Base-by-base conservation (phyloP, 169 alveolate species). In the Blepharisma undulans region DNA sequence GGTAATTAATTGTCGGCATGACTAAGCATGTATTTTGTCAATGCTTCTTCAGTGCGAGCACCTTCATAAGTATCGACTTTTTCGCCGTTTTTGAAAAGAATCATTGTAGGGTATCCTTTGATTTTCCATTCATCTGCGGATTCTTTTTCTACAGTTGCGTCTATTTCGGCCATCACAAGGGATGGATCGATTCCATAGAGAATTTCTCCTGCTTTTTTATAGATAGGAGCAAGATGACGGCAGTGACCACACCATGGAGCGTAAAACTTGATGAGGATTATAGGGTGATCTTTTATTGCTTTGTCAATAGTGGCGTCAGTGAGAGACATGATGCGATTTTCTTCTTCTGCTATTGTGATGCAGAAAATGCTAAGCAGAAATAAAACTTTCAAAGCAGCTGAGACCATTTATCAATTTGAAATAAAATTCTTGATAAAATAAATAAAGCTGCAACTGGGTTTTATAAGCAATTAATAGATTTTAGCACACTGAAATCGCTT, bases 161-260 rank as follows among this genome's bases (percentile, higher is more conserved):
- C 99, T 32, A 98, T 95, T 89, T 98, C 97, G 30, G 99, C 99
- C 29, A 98, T 88, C 25, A 92, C 92, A 78, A 96, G 94, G n/a
- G 94, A 93, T 72, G 98, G 94, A 36, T 95, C 97, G 81, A 96
- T 95, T 71, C 94, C 97, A 21, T 91, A 71, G 14, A 97, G 95
- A 72, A 89, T 78, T 77, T 93, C 96, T 12, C 99, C 99, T 21
- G 99, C 99, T 91, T 97, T 97, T 91, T 96, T 97, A 89, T 97
- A 98, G 88, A 98, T 99, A 30, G 99, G 99, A 79, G 99, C 99
- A 76, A 98, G 94, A 59, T 95, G 91, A 95, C 98, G 98, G 94
- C 99, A 98, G 92, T 98, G 99, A 84, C 98, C 97, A 90, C 97
- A 94, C 99, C 99, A 98, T n/a, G 99, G 99, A 71, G 99, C 99